phyloP scores from a whole-genome alignment of 2,329 filamentous ascomycete genomes.

The Epichloe elymi region DNA sequence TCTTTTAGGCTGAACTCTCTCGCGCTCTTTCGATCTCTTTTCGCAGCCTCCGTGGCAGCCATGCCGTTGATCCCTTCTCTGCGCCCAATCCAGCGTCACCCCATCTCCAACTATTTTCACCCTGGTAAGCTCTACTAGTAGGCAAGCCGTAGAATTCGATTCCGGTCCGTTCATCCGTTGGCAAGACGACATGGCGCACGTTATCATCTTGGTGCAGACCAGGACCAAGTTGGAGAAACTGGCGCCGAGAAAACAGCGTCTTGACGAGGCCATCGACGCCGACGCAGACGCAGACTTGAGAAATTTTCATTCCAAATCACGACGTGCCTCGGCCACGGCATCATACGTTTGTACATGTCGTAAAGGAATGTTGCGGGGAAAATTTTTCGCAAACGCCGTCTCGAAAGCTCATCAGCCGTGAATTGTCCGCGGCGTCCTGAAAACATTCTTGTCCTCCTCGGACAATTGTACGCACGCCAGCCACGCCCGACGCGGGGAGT shows the following conservation, averaged over 20 bases:
- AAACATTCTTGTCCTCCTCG: too few species aligned
- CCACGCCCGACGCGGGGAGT: slow-evolving; percentile 1
- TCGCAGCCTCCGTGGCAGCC: not conserved
- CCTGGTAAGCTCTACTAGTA: not conserved
- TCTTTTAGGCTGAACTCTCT: not conserved
- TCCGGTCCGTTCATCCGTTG: not conserved
- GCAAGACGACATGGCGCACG: not conserved
- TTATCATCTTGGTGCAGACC: not conserved
- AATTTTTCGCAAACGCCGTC: not conserved
- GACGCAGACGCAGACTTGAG: too few species aligned
- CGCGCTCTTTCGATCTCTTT: not conserved
- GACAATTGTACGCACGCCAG: not conserved
- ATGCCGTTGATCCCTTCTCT: not conserved
- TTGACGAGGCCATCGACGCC: not conserved
- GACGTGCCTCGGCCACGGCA: not conserved
- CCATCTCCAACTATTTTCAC: not conserved
- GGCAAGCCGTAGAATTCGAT: not conserved
- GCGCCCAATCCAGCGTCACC: not conserved
- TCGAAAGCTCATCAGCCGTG: too few species aligned
- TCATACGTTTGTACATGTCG: not conserved
- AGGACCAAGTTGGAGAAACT: not conserved
- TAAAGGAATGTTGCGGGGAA: not conserved
- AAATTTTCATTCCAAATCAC: not conserved
- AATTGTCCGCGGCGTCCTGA: too few species aligned
- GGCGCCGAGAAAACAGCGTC: not conserved